Conservation (phyloP, 805 yeast species). For the Cyberlindnera maclurae region DNA sequence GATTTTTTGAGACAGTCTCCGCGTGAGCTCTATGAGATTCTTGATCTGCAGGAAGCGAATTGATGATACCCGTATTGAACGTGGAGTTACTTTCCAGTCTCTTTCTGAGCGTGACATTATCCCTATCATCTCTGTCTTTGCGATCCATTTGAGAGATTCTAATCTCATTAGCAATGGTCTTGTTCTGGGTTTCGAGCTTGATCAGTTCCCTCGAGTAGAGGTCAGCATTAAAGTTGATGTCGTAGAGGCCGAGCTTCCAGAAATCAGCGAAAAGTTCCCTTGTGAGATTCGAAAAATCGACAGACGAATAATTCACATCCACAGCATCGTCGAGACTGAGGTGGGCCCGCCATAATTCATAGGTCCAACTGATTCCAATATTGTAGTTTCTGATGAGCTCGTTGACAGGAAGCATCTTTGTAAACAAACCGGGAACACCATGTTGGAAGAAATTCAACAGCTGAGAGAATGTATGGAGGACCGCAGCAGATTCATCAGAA, state of each 20-base stretch:
- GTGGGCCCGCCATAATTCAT: conserved; percentile 66
- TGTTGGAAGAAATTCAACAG: conserved; percentile 46
- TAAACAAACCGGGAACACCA: conserved; percentile 25
- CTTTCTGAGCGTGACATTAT: conserved; percentile 19
- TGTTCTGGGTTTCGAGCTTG: conserved; percentile 31
- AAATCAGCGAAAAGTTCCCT: conserved; percentile 48
- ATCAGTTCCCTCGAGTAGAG: conserved; percentile 43
- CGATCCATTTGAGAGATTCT: conserved; percentile 3
- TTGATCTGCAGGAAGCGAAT: conserved; percentile 6
- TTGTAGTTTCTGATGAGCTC: conserved; percentile 36
- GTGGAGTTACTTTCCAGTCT: conserved; percentile 3
- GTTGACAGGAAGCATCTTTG: conserved; percentile 33
- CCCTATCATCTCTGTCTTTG: conserved; percentile 2
- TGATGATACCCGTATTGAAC: conserved; percentile 8
- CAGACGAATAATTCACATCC: conserved; percentile 14
- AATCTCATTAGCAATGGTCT: conserved; percentile 31
- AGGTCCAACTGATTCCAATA: conserved; percentile 57
- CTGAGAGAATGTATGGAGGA: conserved; percentile 60
- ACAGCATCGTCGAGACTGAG: conserved; percentile 24
- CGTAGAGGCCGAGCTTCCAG: conserved; percentile 71
- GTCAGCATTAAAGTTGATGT: conserved; percentile 46
- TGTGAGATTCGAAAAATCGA: conserved; percentile 26
- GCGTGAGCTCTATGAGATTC: conserved; percentile 36
- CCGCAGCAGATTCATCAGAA: conserved; percentile 62
- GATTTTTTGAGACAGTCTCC: conserved; percentile 19